Percentiles rank a stretch among this genome's conserved stretches.
Evolutionary conservation across 306 rosid species (phyloP).

Genomic region (Gastrolobium villosum): DNA sequence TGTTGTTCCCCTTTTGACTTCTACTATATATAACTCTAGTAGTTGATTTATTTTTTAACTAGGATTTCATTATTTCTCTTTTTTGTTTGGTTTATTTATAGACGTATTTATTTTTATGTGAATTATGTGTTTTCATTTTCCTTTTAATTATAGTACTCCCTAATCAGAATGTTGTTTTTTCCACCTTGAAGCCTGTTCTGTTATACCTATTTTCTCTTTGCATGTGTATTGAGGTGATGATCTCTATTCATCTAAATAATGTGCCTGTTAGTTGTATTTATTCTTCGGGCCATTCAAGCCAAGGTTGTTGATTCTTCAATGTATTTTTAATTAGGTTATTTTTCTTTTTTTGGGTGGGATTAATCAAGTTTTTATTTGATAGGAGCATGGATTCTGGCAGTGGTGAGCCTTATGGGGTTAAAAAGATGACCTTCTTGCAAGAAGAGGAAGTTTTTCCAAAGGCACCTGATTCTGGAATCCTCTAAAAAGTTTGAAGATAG

Average conservation of each 20-base stretch:
- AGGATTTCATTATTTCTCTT: background rate
- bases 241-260: conserved; percentile 29
- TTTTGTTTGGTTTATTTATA: conserved; percentile 20
- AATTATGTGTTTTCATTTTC: conserved; percentile 23
- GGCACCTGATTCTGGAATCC: conserved; percentile 59
- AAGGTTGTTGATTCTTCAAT: conserved; percentile 32
- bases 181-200: conserved; percentile 11
- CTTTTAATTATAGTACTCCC: background rate
- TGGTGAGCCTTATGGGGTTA: conserved; percentile 62
- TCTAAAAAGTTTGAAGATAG: conserved; percentile 56
- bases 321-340: conserved; percentile 27
- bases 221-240: conserved; percentile 2
- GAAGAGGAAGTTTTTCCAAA: conserved; percentile 86
- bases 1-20: conserved; percentile 60
- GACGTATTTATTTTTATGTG: conserved; percentile 31
- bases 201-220: conserved; percentile 24
- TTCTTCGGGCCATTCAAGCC: conserved; percentile 27
- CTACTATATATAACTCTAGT: conserved; percentile 26
- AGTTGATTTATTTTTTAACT: background rate
- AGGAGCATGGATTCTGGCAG: conserved; percentile 62
- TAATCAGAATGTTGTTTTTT: conserved; percentile 24
- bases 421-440: conserved; percentile 85
- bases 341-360: background rate
- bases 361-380: conserved; percentile 44
- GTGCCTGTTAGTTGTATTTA: conserved; percentile 5